Percentiles rank a stretch among this genome's conserved stretches.
These are phyloP conservation scores for Aspergillus quadrilineatus DNA, from an alignment of 2,329 filamentous ascomycete species.

Conservation along the genomic window DNA sequence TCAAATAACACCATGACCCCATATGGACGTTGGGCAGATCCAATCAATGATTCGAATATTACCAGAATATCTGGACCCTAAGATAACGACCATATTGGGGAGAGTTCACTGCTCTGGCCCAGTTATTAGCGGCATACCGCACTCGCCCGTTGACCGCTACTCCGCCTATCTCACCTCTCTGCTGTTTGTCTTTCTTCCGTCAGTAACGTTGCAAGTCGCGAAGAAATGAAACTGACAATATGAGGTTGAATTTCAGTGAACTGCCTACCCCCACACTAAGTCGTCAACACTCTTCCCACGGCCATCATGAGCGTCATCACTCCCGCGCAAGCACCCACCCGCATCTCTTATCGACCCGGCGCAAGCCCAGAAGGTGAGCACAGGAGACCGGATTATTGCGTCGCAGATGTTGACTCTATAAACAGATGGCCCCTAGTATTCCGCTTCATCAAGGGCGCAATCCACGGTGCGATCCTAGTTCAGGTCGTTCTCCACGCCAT, in stretches of 20 bases:
- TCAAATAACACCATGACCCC: not conserved
- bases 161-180: not conserved
- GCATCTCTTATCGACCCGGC: slow-evolving; percentile 31
- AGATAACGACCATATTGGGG: not conserved
- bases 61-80: not conserved
- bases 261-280: slow-evolving; percentile 32
- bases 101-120: not conserved
- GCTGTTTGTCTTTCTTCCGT: not conserved
- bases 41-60: not conserved
- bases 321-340: slow-evolving; percentile 29
- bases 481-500: slow-evolving; percentile 58
- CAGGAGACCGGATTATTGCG: not conserved
- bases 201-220: not conserved
- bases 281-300: slow-evolving; percentile 29
- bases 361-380: slow-evolving; percentile 32
- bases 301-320: slow-evolving; percentile 22
- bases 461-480: slow-evolving; percentile 59
- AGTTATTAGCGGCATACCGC: not conserved
- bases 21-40: not conserved
- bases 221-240: slow-evolving; percentile 4
- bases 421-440: slow-evolving; percentile 62
- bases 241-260: slow-evolving; percentile 33
- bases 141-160: slow-evolving; percentile 1
- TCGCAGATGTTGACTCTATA: not conserved
- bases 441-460: slow-evolving; percentile 63